phyloP scores from a whole-genome alignment of 2,329 filamentous ascomycete species.

The Paecilomyces niveus region DNA sequence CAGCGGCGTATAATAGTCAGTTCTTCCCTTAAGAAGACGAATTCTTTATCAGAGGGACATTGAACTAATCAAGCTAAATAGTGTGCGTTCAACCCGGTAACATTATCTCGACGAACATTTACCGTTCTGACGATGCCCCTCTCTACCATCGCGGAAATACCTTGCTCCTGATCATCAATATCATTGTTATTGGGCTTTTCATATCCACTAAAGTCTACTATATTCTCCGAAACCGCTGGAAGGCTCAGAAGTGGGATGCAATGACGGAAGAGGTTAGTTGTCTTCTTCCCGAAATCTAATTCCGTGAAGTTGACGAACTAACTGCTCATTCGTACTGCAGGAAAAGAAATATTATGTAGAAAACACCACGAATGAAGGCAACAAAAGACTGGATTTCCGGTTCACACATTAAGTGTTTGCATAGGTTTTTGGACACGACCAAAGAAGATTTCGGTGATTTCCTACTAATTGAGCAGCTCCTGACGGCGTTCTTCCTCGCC shows the following conservation, averaged over 20 bases:
- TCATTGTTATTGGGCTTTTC: slow-evolving; percentile 41
- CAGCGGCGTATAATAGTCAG: slow-evolving; percentile 53
- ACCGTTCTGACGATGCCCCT: slow-evolving; percentile 45
- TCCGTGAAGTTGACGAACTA: background rate
- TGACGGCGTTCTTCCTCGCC: too few relatives aligned
- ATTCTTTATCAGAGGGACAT: background rate
- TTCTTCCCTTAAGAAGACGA: background rate
- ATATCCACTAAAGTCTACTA: slow-evolving; percentile 28
- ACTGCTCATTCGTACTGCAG: background rate
- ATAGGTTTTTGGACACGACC: background rate
- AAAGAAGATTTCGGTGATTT: too few relatives aligned
- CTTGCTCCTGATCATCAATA: slow-evolving; percentile 43
- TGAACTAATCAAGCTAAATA: slow-evolving; percentile 8
- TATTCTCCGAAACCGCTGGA: slow-evolving; percentile 25
- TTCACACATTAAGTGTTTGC: slow-evolving; percentile 2
- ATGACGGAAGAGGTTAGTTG: slow-evolving; percentile 28
- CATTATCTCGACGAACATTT: slow-evolving; percentile 39
- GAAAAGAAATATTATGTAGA: slow-evolving; percentile 2
- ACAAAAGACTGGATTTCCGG: slow-evolving; percentile 5
- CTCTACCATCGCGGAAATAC: slow-evolving; percentile 49
- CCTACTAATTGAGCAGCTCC: too few relatives aligned
- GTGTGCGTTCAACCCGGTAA: slow-evolving; percentile 25
- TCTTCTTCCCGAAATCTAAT: background rate
- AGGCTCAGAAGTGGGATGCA: slow-evolving; percentile 28
- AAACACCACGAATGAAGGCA: slow-evolving; percentile 3